Base-by-base conservation (phyloP, 306 rosid species). In the Oxytropis ochrocephala region DNA sequence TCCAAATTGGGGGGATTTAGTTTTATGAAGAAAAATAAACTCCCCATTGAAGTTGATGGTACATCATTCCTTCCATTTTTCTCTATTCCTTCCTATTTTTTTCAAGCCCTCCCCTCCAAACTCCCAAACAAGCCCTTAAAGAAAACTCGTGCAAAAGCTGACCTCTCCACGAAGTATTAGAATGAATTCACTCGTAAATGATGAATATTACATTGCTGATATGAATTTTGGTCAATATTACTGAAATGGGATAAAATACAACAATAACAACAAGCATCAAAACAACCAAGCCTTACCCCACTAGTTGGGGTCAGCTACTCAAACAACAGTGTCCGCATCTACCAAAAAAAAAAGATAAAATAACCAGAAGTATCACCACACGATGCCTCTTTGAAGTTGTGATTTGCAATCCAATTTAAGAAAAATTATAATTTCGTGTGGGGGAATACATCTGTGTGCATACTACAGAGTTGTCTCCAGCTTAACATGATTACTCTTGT, bases 121-220 rank as follows among this genome's bases (percentile, higher is more conserved):
- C 29, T 24, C 29, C 29, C 29, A 24, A 24, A 24, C 2, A 24
- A 24, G 3, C 29, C 29, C 29, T 24, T 30, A 29, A 65, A 41
- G 42, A 30, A 51, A 50, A 42, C 13, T 18, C 11, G 35, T 14
- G 21, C 64, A 46, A 33, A 76, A 61, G 29, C 51, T 69, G 60
- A 61, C 48, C 51, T 52, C 43, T 60, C 39, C 35, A 3, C 17
- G 19, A 39, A 62, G 17, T 63, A 69, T 46, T 30, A 75, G 27
- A 12, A 33, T 78, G 58, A 77, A 75, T 41, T 21, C 44, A 53
- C 44, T 46, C 21, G 24, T 63, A 39, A 42, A 64, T 38, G 57
- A 29, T 9, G 48, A 41, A 32, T 8, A 48, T 64, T 39, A 50
- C 33, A 46, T 53, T 29, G 57, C 52, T 47, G 62, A 43, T 24